Evolutionary conservation across 2,329 filamentous ascomycete genomes (phyloP).

Genomic region (Aspergillus melleus): DNA sequence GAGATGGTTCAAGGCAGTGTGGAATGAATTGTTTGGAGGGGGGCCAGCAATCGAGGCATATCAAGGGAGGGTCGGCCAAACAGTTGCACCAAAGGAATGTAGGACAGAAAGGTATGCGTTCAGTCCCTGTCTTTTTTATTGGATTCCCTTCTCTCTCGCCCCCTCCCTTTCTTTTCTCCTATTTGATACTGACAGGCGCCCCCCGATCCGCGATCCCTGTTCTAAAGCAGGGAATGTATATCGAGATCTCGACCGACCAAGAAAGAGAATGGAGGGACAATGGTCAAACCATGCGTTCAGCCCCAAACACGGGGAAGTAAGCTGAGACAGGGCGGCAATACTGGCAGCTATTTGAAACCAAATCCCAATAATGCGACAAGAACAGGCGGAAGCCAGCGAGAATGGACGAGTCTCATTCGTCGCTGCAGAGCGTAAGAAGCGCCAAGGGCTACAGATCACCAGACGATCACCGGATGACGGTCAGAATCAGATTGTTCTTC

Average conservation of each 20-base stretch:
- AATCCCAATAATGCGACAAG: not conserved
- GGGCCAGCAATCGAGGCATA: constrained; percentile 16
- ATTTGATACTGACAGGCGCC: not conserved
- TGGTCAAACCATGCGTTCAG: not conserved
- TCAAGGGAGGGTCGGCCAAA: constrained; percentile 16
- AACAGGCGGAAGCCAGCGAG: not conserved
- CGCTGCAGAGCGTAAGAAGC: constrained; percentile 18
- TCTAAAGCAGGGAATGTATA: not conserved
- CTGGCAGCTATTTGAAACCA: not conserved
- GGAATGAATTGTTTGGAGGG: constrained; percentile 4
- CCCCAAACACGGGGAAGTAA: not conserved
- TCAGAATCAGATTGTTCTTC: constrained; percentile 1
- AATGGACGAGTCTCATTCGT: constrained; percentile 17
- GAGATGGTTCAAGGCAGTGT: constrained; percentile 1
- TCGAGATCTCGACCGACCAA: not conserved
- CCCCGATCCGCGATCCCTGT: not conserved
- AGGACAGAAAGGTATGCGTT: constrained; percentile 17
- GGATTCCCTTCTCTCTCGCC: constrained; percentile 2
- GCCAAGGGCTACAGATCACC: constrained; percentile 27
- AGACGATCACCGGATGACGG: constrained; percentile 3
- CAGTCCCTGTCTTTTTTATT: constrained; percentile 1
- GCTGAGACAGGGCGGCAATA: not conserved
- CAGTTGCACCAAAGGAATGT: constrained; percentile 16
- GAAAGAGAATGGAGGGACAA: not conserved
- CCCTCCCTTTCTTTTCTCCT: constrained; percentile 3